Evolutionary conservation across 768 basidiomycete genomes (phyloP), one percentile per base, ranked within the genome.

Genomic region (Amylocystis lapponica): DNA sequence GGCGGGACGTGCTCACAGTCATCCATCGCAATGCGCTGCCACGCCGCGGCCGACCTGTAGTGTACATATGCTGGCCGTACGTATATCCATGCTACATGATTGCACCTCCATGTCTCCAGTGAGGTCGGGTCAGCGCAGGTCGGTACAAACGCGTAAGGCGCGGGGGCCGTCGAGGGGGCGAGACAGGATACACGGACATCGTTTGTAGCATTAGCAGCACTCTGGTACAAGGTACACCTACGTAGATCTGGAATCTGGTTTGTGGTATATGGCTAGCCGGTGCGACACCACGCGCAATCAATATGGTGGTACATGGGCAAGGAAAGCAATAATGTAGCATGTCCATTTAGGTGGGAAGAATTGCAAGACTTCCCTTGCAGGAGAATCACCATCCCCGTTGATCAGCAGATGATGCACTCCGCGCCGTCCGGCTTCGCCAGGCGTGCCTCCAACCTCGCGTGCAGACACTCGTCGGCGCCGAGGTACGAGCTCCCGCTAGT

Each of bases 401-500:
- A 11, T 39, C 35, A 56, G 37, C 58, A 56, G 14, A 60, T 56
- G 29, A 56, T 43, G 36, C 59, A 57, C 1, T 60, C 55, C 1
- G 27, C 20, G 4, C 14, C 37, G 17, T 45, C 51, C 2, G 54
- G 38, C 37, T 52, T 55, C 3, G 41, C 43, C 8, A 62, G 41
- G 16, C 48, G 46, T 9, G 58, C 57, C 41, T 58, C 58, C 8
- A 58, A 35, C 13, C 36, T 45, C 11, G 48, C 56, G 3, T 45
- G 27, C n/a, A 62, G 48, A 9, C 54, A 46, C 7, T 56, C 61
- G 31, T 59, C 49, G 3, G 23, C 26, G 3, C 49, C 49, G 9
- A 59, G 43, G 37, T 47, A 58, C 23, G 41, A 36, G 21, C 41
- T 58, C 27, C 52, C 62, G 31, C 51, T 56, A 41, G 32, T 33